Base-by-base conservation (phyloP, 805 yeast genomes). In the Isabelozyma heimii region DNA sequence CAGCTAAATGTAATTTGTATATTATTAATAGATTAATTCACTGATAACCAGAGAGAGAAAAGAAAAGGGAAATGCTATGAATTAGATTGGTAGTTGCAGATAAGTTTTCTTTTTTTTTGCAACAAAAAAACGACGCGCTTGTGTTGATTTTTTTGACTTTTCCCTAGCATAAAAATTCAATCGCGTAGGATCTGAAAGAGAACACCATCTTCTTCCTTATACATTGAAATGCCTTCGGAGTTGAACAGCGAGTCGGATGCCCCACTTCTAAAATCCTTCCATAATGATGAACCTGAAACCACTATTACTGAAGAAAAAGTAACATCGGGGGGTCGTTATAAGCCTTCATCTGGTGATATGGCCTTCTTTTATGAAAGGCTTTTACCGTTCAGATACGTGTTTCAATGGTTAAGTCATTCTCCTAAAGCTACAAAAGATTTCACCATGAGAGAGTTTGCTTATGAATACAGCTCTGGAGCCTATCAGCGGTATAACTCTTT, bases 391-490 rank as follows among this genome's bases (percentile, higher is more conserved):
- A 78, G 84, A 54, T 76, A 82, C 37, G 72, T 91, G n/a, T 91
- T 85, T 69, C 85, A 81, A 53, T 92, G 98, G 98, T 72, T 92
- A 44, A 88, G 84, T 62, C 98, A 91, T 65, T 84, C 95, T 3
- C 89, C 86, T 2, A 81, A 80, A 42, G 86, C 94, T 8, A 77
- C 82, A 15, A 72, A 79, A 17, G 94, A 89, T 62, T 91, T 92
- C 69, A 81, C 89, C 15, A 83, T 88, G 79, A 79, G 99, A 55
- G 99, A 94, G 65, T 85, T 94, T 63, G 98, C 99, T 2, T 90
- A 87, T 74, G 97, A 92, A 50, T 84, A 86, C 59, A 78, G 87
- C 54, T 82, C 89, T 28, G 97, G 95, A 13, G 94, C 91, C 1
- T 94, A 92, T 63, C 87, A 89, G 56, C 86, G 99, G 56, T 92